Conservation (phyloP, 2,329 filamentous ascomycete genomes). For the Cucurbitaria berberidis region DNA sequence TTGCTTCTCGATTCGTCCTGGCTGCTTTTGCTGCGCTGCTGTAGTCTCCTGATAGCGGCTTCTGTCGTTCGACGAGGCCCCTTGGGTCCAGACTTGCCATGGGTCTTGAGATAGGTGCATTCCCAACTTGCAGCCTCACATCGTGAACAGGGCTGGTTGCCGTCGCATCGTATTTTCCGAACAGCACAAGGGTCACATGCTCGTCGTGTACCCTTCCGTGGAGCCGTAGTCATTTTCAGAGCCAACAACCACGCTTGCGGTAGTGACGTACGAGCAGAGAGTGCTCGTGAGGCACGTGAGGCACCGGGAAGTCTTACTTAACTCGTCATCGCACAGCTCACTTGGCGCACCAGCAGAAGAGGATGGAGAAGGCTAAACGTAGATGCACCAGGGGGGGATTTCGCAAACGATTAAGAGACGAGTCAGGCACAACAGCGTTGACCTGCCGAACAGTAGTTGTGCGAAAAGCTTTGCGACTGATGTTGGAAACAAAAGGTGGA, state of each 20-base stretch:
- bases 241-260: conserved; percentile 19
- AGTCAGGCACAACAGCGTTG: conserved; percentile 10
- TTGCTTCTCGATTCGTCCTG: conserved; percentile 35
- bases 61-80: conserved; percentile 44
- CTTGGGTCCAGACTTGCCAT: conserved; percentile 46
- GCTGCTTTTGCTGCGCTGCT: conserved; percentile 37
- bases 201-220: conserved; percentile 44
- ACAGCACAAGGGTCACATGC: conserved; percentile 47
- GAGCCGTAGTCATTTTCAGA: conserved; percentile 33
- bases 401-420: conserved; percentile 13
- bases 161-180: conserved; percentile 45
- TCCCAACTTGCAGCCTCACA: conserved; percentile 45
- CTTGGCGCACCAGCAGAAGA: conserved; percentile 6
- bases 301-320: conserved; percentile 23
- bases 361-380: conserved; percentile 10
- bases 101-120: conserved; percentile 46
- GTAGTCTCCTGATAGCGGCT: conserved; percentile 42
- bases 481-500: conserved; percentile 35
- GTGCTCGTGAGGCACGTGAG: conserved; percentile 24
- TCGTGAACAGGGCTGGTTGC: conserved; percentile 42
- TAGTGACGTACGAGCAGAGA: conserved; percentile 16
- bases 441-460: conserved; percentile 16
- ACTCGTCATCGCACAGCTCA: conserved; percentile 27
- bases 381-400: conserved; percentile 10
- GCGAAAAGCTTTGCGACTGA: conserved; percentile 29